These are phyloP conservation scores for Termitomyces titanicus DNA, from an alignment of 768 basidiomycete species.

Conservation along the genomic window DNA sequence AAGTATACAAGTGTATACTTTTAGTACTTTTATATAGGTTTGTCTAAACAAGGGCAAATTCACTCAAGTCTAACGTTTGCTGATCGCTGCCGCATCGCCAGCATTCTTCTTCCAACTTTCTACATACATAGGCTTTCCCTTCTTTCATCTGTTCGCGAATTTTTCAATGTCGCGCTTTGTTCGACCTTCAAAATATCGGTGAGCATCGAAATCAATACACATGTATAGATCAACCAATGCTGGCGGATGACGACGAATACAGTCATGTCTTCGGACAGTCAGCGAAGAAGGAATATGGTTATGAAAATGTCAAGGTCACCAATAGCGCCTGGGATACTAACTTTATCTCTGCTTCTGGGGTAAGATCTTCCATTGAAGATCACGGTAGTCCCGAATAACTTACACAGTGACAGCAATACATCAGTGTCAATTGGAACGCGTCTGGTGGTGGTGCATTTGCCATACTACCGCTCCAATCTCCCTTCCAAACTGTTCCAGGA, in stretches of 20 bases:
- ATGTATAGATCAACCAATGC: background rate
- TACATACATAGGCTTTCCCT: background rate
- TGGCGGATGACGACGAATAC: slow-evolving; percentile 1
- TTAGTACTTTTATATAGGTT: too few species aligned
- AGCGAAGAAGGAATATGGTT: slow-evolving; percentile 77
- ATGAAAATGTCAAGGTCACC: slow-evolving; percentile 84
- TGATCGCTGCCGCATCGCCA: background rate
- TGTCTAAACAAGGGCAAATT: slow-evolving; percentile 10
- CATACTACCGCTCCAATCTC: slow-evolving; percentile 84
- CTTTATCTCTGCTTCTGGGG: slow-evolving; percentile 78
- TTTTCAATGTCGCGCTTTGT: slow-evolving; percentile 78
- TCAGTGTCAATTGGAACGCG: slow-evolving; percentile 93
- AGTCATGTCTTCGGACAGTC: slow-evolving; percentile 92
- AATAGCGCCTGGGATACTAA: slow-evolving; percentile 97
- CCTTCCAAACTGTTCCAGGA: slow-evolving; percentile 48
- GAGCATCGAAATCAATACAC: slow-evolving; percentile 17
- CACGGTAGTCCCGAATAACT: slow-evolving; percentile 5
- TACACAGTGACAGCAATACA: slow-evolving; percentile 53
- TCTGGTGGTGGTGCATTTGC: slow-evolving; percentile 93
- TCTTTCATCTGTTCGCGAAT: background rate
- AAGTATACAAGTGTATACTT: too few species aligned
- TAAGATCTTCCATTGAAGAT: slow-evolving; percentile 32
- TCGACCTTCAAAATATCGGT: slow-evolving; percentile 85
- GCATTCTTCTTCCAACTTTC: background rate
- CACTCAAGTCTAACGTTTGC: background rate